phyloP scores from a whole-genome alignment of 768 basidiomycete genomes.

The Serendipita sp. region DNA sequence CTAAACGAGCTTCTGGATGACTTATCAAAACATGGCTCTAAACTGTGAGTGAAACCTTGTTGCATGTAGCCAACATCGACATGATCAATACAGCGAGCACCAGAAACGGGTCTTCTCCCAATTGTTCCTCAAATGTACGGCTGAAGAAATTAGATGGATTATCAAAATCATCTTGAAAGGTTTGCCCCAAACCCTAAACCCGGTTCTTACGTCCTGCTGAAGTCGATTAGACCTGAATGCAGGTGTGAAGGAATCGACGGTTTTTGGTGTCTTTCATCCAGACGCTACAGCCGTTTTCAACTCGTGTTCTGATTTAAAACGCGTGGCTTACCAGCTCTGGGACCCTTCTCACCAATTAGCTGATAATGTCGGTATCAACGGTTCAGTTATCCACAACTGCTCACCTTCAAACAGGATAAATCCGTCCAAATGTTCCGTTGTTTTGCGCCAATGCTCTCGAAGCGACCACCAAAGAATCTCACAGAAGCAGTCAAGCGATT shows the following conservation, averaged over 20 bases:
- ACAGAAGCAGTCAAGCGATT: constrained; percentile 77
- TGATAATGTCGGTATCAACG: constrained; percentile 29
- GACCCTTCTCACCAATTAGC: constrained; percentile 54
- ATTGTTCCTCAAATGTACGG: constrained; percentile 40
- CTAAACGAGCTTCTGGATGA: constrained; percentile 72
- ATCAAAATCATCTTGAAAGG: constrained; percentile 94
- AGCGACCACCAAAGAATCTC: constrained; percentile 64
- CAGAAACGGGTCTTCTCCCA: constrained; percentile 68
- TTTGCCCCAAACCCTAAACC: constrained; percentile 15
- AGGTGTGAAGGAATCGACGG: constrained; percentile 84
- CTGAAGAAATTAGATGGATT: constrained; percentile 89
- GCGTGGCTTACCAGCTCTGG: constrained; percentile 78
- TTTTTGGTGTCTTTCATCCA: constrained; percentile 81
- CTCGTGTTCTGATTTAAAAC: constrained; percentile 90
- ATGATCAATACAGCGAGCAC: constrained; percentile 35
- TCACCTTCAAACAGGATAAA: constrained; percentile 44
- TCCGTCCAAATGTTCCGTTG: constrained; percentile 64
- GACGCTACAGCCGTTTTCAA: constrained; percentile 92
- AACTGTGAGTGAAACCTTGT: constrained; percentile 36
- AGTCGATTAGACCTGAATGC: constrained; percentile 62
- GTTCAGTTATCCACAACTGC: neutral
- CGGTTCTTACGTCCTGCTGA: neutral
- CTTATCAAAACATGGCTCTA: constrained; percentile 51
- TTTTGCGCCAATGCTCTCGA: constrained; percentile 93
- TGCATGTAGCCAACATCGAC: constrained; percentile 9